phyloP scores from a whole-genome alignment of 352 stramenopile species.

The Pythium chondricola region DNA sequence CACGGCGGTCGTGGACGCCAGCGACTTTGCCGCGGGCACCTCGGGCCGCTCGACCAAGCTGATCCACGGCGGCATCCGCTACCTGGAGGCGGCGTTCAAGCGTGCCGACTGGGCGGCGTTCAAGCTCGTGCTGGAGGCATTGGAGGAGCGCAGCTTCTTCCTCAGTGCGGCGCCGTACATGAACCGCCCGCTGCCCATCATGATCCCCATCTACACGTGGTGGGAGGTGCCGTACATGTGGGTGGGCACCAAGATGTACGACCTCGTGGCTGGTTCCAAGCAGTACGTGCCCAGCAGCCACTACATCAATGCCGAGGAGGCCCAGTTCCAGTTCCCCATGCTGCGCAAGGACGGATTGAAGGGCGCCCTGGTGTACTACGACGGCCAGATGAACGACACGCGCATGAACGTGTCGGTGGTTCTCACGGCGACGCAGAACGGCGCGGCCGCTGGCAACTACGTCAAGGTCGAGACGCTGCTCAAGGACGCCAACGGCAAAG shows the following conservation, averaged over 20 bases:
- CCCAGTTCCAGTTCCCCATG: constrained; percentile 93
- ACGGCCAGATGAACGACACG: constrained; percentile 93
- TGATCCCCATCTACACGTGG: constrained; percentile 95
- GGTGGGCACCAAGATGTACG: constrained; percentile 90
- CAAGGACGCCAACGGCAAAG: constrained; percentile 83
- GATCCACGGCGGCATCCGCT: constrained; percentile 94
- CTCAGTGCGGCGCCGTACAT: constrained; percentile 92
- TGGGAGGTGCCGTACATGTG: constrained; percentile 95
- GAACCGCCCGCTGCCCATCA: constrained; percentile 92
- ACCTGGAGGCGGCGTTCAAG: constrained; percentile 93
- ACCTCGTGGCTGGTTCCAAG: constrained; percentile 87
- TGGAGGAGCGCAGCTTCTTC: constrained; percentile 92
- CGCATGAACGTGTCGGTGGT: constrained; percentile 93
- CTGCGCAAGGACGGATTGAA: constrained; percentile 89
- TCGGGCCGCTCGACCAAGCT: constrained; percentile 93
- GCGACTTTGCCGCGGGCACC: constrained; percentile 91
- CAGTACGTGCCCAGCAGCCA: constrained; percentile 84
- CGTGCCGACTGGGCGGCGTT: constrained; percentile 88
- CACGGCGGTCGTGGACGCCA: constrained; percentile 89
- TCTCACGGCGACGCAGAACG: constrained; percentile 91
- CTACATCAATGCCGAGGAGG: constrained; percentile 90
- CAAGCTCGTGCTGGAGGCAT: constrained; percentile 90
- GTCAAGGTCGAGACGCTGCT: constrained; percentile 82
- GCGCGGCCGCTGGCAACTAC: constrained; percentile 90
- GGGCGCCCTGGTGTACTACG: constrained; percentile 89